Percentiles rank a stretch among this genome's conserved stretches.
Evolutionary conservation across 768 basidiomycete species (phyloP).

Genomic region (Leucocoprinus sp.): DNA sequence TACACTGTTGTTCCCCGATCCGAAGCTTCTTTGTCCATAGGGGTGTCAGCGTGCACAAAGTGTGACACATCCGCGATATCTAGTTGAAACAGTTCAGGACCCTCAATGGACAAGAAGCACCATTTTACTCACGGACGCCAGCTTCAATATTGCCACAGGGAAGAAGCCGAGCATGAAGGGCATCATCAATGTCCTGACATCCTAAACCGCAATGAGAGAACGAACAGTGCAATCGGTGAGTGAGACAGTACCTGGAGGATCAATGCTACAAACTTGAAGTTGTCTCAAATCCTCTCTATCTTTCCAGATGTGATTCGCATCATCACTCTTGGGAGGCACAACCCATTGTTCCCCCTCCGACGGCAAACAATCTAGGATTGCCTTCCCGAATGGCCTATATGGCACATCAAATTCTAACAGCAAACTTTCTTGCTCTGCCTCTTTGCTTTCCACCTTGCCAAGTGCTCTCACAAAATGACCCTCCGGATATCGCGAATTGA

Average conservation of each 20-base stretch:
- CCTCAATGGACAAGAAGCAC: not conserved
- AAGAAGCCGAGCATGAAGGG: constrained; percentile 79
- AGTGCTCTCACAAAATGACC: constrained; percentile 94
- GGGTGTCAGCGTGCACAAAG: constrained; percentile 87
- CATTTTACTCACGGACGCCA: constrained; percentile 94
- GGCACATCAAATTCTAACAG: constrained; percentile 93
- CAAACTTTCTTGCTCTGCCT: constrained; percentile 92
- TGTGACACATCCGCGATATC: constrained; percentile 98
- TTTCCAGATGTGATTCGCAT: constrained; percentile 47
- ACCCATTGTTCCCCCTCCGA: constrained; percentile 86
- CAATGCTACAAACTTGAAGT: constrained; percentile 89
- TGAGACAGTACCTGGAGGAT: constrained; percentile 68
- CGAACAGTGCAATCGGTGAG: not conserved
- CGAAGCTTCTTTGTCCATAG: constrained; percentile 97
- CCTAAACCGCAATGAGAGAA: constrained; percentile 32
- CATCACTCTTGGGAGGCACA: constrained; percentile 66
- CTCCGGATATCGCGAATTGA: constrained; percentile 84
- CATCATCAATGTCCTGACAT: constrained; percentile 98
- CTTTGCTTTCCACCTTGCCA: constrained; percentile 87
- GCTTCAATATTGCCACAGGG: constrained; percentile 95
- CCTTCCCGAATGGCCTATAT: constrained; percentile 93
- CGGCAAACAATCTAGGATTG: constrained; percentile 88
- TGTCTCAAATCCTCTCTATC: constrained; percentile 83
- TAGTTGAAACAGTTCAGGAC: constrained; percentile 22
- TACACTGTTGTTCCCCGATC: constrained; percentile 95